Base-by-base conservation (phyloP, 768 basidiomycete genomes). In the Suillus subluteus region DNA sequence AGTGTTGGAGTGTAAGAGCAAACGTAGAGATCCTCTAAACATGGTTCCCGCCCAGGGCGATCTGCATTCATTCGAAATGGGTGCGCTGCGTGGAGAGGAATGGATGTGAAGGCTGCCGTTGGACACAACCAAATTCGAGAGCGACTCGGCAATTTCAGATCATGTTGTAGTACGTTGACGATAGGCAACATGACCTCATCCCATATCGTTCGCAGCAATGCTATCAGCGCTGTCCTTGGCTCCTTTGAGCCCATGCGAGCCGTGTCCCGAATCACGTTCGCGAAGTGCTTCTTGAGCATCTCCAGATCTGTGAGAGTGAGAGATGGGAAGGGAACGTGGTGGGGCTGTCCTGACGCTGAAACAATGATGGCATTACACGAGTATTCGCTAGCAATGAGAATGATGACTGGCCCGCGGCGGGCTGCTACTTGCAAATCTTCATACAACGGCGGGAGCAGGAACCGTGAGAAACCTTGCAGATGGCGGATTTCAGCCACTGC, bases 1-100 rank as follows among this genome's bases (percentile, higher is more conserved):
- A 76, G 62, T 1, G 73, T 74, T 6, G 73, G 69, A 1, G 71
- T 72, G 52, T 75, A 76, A 7, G 75, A 75, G 4, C 73, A 74
- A 35, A 76, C 58, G 54, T 62, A 71, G 16, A 68, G 21, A 40
- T 72, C 67, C 1, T 55, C 46, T 0, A 73, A 55, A 40, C 64
- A 59, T 3, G 40, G 37, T 38, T 64, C n/a, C 11, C 46, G 66
- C 50, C 67, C 58, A 64, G 70, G 58, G 62, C 46, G 58, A 8
- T 38, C 38, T 35, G 68, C 64, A 9, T 69, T 46, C 8, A 38
- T 59, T 13, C 59, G 26, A 44, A 65, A 68, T 3, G 62, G 41
- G 38, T 68, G 65, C 0, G 72, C 73, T 18, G 75, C 71, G 37
- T 74, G 73, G 4, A 74, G 23, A 2, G 70, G 75, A 8, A 73